These are phyloP conservation scores for Phytopythium delawarense DNA, from an alignment of 352 stramenopile genomes.

Conservation along the genomic window DNA sequence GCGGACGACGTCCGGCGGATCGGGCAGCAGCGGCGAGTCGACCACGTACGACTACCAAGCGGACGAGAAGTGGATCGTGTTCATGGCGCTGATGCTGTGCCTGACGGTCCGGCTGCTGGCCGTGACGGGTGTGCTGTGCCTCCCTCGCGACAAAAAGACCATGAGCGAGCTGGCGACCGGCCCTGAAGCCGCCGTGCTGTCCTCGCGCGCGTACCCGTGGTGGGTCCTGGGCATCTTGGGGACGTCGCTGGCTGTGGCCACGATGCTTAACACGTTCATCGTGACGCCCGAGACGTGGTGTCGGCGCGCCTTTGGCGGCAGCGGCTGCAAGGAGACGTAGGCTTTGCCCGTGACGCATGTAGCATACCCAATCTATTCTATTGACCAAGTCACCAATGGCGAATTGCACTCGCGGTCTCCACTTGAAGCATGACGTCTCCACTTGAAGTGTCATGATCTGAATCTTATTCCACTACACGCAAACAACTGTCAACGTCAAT, in stretches of 20 bases:
- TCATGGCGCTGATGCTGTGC: slow-evolving; percentile 22
- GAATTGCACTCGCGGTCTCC: neutral
- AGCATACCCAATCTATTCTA: neutral
- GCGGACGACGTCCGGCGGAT: neutral
- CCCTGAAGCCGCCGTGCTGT: neutral
- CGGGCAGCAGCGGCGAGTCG: neutral
- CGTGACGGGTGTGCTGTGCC: slow-evolving; percentile 18
- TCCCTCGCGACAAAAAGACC: slow-evolving; percentile 16
- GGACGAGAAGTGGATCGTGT: slow-evolving; percentile 24
- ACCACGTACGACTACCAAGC: slow-evolving; percentile 11
- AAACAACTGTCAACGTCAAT: too few species aligned
- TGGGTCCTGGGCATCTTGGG: slow-evolving; percentile 15
- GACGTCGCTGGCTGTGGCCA: slow-evolving; percentile 13
- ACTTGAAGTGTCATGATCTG: too few species aligned
- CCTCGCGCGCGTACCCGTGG: slow-evolving; percentile 10
- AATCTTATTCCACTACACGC: too few species aligned
- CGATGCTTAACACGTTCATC: slow-evolving; percentile 21
- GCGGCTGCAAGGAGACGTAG: slow-evolving; percentile 13
- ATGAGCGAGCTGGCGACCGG: slow-evolving; percentile 11
- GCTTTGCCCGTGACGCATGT: neutral
- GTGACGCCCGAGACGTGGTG: slow-evolving; percentile 30
- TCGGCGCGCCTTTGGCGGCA: slow-evolving; percentile 24
- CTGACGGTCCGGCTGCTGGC: slow-evolving; percentile 22
- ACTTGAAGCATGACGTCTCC: too few species aligned
- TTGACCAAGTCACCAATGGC: neutral